Percentiles rank a stretch among this genome's conserved stretches.
These are phyloP conservation scores for Coniferiporia sulphurascens DNA, from an alignment of 1,284 basidiomycete genomes.

Conservation along the genomic window DNA sequence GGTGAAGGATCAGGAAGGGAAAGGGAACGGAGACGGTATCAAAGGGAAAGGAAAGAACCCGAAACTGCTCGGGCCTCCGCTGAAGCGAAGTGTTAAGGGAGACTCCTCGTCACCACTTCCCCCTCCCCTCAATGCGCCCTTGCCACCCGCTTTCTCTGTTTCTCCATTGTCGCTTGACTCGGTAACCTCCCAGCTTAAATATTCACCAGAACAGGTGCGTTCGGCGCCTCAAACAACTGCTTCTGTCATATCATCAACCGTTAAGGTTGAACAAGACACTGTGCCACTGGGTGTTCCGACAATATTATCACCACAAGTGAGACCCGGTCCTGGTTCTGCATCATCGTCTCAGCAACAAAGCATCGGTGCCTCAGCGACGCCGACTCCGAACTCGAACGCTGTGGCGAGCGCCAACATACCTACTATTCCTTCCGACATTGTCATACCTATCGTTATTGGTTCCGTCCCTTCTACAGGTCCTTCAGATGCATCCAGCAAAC, in stretches of 20 bases:
- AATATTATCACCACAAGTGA: not conserved
- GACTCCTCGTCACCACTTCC: slow-evolving; percentile 54
- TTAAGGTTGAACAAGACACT: slow-evolving; percentile 2
- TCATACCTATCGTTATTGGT: slow-evolving; percentile 53
- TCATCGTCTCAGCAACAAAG: not conserved
- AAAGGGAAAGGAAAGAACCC: slow-evolving; percentile 44
- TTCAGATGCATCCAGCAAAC: slow-evolving; percentile 26
- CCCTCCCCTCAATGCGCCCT: slow-evolving; percentile 53
- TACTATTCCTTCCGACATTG: slow-evolving; percentile 16
- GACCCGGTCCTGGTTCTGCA: not conserved
- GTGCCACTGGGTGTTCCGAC: not conserved
- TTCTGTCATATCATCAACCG: not conserved
- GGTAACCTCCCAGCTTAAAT: not conserved
- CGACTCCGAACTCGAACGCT: not conserved
- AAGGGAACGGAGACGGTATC: slow-evolving; percentile 29
- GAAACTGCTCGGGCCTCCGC: slow-evolving; percentile 55
- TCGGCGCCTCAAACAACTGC: slow-evolving; percentile 13
- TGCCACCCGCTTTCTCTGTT: slow-evolving; percentile 25
- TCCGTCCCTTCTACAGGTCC: slow-evolving; percentile 38
- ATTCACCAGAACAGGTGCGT: slow-evolving; percentile 12
- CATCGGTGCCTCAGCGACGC: not conserved
- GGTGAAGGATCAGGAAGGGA: slow-evolving; percentile 36
- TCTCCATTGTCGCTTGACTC: not conserved
- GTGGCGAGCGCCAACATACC: slow-evolving; percentile 4
- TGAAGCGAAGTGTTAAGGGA: slow-evolving; percentile 62